Base-by-base conservation (phyloP, 2,329 filamentous ascomycete species). In the Thermothelomyces thermophilus region DNA sequence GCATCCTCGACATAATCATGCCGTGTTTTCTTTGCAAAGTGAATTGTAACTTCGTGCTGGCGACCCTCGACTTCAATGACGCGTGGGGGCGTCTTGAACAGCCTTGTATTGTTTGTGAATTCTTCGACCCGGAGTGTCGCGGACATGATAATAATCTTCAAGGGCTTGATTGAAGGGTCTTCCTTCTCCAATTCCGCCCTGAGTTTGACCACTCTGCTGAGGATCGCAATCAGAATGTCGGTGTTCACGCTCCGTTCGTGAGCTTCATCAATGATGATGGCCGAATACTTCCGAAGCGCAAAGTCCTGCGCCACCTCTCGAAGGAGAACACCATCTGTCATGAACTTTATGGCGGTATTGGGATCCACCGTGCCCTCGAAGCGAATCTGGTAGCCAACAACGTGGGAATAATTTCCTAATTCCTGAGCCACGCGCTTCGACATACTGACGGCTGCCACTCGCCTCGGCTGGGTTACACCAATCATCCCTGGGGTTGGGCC, bases 121-220 rank as follows among this genome's bases (percentile, higher is more conserved):
- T 97, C 91, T 11, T 89, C 87, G 40, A 97, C 87, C 52, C 90
- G 79, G 30, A 98, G 74, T 2, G 93, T 98, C 37, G 93, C 93
- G 52, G 91, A 97, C 94, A 98, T 98, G 69, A 98, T 95, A 52
- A 98, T 81, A 8, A 98, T 76, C 68, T 97, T 98, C 46, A 98
- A 69, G 0, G 90, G 90, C 56, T 83, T 84, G 24, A 86, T 70
- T 1, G 79, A 78, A 0, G 83, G 71, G 53, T 93, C 80, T 64
- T 93, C 85, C 53, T 78, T 72, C 7, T 80, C 80, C 70, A 96
- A 77, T 34, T 88, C 80, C 46, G 84, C 79, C 52, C 93, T 80
- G 47, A 96, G 71, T 58, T 89, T 88, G 41, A 96, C 87, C 30
- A 97, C 90, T 62, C 91, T 82, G 63, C 90, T 96, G 14, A 97